Conservation (phyloP, 1,139 yeast species). For the Taphrina confusa region DNA sequence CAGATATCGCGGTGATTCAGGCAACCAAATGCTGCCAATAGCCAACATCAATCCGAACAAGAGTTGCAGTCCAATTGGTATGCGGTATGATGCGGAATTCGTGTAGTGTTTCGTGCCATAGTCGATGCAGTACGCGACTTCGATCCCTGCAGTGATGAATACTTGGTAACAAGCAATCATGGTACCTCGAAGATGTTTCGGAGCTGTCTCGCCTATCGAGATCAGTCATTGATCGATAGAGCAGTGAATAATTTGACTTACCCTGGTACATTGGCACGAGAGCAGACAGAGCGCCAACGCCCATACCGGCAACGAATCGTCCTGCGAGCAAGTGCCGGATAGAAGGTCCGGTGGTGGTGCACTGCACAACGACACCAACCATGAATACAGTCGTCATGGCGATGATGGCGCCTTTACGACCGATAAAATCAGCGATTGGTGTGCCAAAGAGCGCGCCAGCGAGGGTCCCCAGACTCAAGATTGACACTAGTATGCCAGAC, state of each 20-base stretch:
- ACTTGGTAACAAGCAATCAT: conserved; percentile 67
- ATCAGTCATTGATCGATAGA: background rate
- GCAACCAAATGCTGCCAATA: conserved; percentile 54
- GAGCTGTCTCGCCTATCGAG: conserved; percentile 60
- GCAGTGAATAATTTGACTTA: background rate
- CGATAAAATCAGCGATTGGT: conserved; percentile 54
- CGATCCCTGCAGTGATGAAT: conserved; percentile 67
- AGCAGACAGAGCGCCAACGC: conserved; percentile 69
- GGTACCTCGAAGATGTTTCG: conserved; percentile 69
- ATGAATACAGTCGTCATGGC: conserved; percentile 56
- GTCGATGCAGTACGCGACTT: conserved; percentile 66
- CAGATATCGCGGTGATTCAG: conserved; percentile 63
- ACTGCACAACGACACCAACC: conserved; percentile 60
- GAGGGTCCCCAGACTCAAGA: conserved; percentile 51
- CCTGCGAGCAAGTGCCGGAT: conserved; percentile 47
- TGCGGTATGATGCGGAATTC: conserved; percentile 60
- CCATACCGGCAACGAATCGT: conserved; percentile 55
- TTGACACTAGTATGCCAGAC: conserved; percentile 56
- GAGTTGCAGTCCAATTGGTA: conserved; percentile 57
- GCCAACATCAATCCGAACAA: conserved; percentile 51
- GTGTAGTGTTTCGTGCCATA: conserved; percentile 62
- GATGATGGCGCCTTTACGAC: conserved; percentile 58
- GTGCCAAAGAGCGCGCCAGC: conserved; percentile 56
- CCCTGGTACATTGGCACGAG: conserved; percentile 68
- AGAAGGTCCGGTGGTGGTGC: conserved; percentile 16